A percentile compares a stretch with the other conserved stretches of the same genome.
Evolutionary conservation across 768 basidiomycete genomes (phyloP).

Genomic region (Leccinum obscurum): DNA sequence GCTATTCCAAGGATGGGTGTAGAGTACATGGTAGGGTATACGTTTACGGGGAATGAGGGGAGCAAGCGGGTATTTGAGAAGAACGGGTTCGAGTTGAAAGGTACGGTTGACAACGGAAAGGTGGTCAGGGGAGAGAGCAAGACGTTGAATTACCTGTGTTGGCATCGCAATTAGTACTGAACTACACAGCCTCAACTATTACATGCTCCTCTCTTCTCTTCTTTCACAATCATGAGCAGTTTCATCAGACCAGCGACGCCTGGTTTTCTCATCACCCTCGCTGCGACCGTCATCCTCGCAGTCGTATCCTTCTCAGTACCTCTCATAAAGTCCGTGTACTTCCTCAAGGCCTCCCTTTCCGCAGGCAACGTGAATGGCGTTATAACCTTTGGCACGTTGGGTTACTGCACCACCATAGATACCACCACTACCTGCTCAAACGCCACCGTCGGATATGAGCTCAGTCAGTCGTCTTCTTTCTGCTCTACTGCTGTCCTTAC

Average conservation of each 20-base stretch:
- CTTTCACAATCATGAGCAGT: conserved; percentile 55
- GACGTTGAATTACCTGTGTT: conserved; percentile 38
- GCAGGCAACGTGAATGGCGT: conserved; percentile 50
- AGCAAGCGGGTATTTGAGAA: conserved; percentile 69
- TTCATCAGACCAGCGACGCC: conserved; percentile 84
- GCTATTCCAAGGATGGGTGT: conserved; percentile 64
- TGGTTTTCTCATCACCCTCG: conserved; percentile 79
- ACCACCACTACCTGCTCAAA: conserved; percentile 70
- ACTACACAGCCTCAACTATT: conserved; percentile 17
- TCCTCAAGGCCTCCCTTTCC: conserved; percentile 73
- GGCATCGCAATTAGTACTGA: conserved; percentile 19
- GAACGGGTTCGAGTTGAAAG: conserved; percentile 51
- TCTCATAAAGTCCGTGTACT: conserved; percentile 83
- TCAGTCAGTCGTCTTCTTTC: conserved; percentile 55
- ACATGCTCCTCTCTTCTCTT: conserved; percentile 3
- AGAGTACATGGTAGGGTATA: conserved; percentile 43
- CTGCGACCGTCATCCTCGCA: conserved; percentile 77
- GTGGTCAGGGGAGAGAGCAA: conserved; percentile 39
- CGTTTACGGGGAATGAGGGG: conserved; percentile 54
- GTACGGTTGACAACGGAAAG: conserved; percentile 40
- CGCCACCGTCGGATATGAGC: conserved; percentile 82
- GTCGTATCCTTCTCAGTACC: conserved; percentile 92
- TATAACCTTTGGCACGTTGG: conserved; percentile 86
- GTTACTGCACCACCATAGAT: conserved; percentile 72
- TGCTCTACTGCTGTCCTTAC: conserved; percentile 7